These are phyloP conservation scores for Blepharisma undulans DNA, from an alignment of 169 alveolate species.

Conservation along the genomic window DNA sequence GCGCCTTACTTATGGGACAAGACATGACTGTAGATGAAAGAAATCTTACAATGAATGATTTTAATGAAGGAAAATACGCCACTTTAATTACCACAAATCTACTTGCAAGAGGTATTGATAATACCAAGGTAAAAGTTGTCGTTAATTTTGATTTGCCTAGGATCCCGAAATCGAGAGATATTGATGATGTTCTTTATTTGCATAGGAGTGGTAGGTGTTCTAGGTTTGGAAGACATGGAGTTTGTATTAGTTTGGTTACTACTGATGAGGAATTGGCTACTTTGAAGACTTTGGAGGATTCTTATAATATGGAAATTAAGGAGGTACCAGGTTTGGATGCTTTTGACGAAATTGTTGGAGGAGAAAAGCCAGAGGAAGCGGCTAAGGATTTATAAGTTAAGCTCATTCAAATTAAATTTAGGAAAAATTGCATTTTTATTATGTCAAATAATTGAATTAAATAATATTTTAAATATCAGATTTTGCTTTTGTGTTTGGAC, in stretches of 20 bases:
- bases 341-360: background rate
- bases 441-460: too few species aligned
- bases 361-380: background rate
- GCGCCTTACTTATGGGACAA: conserved; percentile 49
- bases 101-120: conserved; percentile 81
- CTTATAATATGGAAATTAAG: background rate
- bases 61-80: conserved; percentile 56
- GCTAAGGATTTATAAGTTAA: background rate
- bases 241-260: conserved; percentile 60
- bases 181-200: conserved; percentile 65
- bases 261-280: background rate
- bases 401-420: background rate
- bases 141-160: conserved; percentile 74
- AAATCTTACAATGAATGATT: conserved; percentile 59
- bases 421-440: too few species aligned
- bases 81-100: conserved; percentile 79
- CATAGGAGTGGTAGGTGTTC: conserved; percentile 92
- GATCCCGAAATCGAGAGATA: conserved; percentile 62
- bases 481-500: background rate
- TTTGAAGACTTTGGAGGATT: background rate
- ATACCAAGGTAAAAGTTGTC: conserved; percentile 63
- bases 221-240: conserved; percentile 86
- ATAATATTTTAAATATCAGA: background rate
- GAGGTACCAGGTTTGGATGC: background rate
- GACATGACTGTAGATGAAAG: conserved; percentile 65